A percentile compares a stretch with the other conserved stretches of the same genome.
Conservation (phyloP, 2,329 filamentous ascomycete genomes). For the Teratosphaeria zuluensis region DNA sequence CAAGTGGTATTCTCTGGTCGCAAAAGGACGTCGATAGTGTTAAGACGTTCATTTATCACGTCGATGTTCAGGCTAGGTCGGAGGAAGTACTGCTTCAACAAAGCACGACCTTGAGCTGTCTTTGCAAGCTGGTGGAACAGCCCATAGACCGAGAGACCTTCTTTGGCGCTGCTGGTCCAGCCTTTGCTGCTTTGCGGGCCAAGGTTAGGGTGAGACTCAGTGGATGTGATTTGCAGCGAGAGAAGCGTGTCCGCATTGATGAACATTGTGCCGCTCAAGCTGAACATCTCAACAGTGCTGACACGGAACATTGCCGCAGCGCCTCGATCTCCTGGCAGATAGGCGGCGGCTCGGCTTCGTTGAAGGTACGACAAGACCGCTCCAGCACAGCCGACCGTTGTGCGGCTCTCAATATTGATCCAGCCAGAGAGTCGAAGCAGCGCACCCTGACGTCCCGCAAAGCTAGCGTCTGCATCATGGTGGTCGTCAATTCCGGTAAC, state of each 20-base stretch:
- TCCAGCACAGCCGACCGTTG: constrained; percentile 77
- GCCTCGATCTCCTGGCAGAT: constrained; percentile 50
- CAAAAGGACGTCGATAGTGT: constrained; percentile 57
- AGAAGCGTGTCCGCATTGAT: constrained; percentile 70
- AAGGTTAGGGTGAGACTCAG: constrained; percentile 74
- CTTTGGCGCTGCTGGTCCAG: constrained; percentile 53
- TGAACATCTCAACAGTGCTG: constrained; percentile 63
- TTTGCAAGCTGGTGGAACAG: constrained; percentile 65
- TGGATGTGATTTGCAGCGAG: constrained; percentile 75
- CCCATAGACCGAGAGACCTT: constrained; percentile 74
- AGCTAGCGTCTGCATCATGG: constrained; percentile 32
- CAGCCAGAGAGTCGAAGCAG: constrained; percentile 59
- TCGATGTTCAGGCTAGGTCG: constrained; percentile 62
- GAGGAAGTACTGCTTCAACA: constrained; percentile 71
- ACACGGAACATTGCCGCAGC: constrained; percentile 51
- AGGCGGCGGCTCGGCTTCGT: constrained; percentile 54
- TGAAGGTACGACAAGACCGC: constrained; percentile 73
- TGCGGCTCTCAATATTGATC: constrained; percentile 62
- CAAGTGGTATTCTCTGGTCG: constrained; percentile 55
- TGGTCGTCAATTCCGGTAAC: constrained; percentile 12
- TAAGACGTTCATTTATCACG: constrained; percentile 62
- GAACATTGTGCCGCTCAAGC: constrained; percentile 57
- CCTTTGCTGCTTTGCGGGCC: constrained; percentile 49
- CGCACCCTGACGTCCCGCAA: constrained; percentile 51
- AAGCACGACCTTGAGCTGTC: constrained; percentile 67